Base-by-base conservation (phyloP, 1,139 yeast genomes). In the Kurtzmaniella natalensis region DNA sequence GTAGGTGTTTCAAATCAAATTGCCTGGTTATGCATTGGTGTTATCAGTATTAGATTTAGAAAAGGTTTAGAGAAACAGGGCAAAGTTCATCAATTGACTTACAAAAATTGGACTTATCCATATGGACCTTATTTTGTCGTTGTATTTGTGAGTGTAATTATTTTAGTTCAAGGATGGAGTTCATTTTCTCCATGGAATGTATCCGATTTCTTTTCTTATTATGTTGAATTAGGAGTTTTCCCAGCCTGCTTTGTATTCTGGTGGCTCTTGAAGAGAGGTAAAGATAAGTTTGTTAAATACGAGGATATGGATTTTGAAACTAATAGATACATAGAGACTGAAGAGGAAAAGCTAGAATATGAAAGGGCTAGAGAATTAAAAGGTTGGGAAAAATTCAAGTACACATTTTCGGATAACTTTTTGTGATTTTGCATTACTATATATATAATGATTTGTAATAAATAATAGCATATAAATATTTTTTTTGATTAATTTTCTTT, bases 281-380 rank as follows among this genome's bases (percentile, higher is more conserved):
- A 58, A 36, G 81, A 78, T 38, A 60, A 57, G 38, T 70, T 73
- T 46, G 68, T 72, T 8, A 62, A 58, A 33, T 52, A 58, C 5
- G 67, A 63, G 36, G 79, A 76, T 16, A 78, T 78, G 81, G 85
- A 79, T 48, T 73, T 78, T 34, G 81, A 72, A 33, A 70, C 80
- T 7, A 84, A 77, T 46, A 61, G 75, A 40, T 78, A 78, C 49
- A 46, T 61, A 25, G 74, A 70, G 41, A 60, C 75, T 3, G 66
- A 61, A 31, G 78, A 75, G 41, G 83, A 78, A 39, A 37, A 47
- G 23, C 59, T 50, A 14, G 60, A 61, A 32, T 64, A 65, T 37
- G 70, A 59, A 35, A 50, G 58, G 35, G 59, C 63, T 17, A 64
- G 62, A 18, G 48, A 53, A 25, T 57, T 76, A 40, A 64, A 49